phyloP scores from a whole-genome alignment of 2,329 filamentous ascomycete species.

The Hypomyces rosellus region DNA sequence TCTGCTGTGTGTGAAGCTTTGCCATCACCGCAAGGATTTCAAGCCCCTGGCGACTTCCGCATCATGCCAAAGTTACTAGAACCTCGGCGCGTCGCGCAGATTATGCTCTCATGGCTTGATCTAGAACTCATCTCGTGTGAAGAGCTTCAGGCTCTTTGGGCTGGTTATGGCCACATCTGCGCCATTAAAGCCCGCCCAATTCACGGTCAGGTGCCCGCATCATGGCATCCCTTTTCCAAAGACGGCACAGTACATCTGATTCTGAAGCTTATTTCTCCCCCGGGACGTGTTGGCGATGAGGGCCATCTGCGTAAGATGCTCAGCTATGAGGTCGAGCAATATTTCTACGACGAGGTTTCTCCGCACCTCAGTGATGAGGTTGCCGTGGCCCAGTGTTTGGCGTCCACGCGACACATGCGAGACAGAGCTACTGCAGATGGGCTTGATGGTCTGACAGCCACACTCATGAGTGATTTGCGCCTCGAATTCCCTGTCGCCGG shows the following conservation, averaged over 20 bases:
- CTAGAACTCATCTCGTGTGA: slow-evolving; percentile 34
- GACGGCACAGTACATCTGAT: slow-evolving; percentile 36
- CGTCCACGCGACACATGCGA: slow-evolving; percentile 31
- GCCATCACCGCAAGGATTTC: no score
- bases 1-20: no score
- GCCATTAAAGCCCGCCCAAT: slow-evolving; percentile 39
- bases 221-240: slow-evolving; percentile 8
- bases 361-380: slow-evolving; percentile 38
- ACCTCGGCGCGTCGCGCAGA: slow-evolving; percentile 30
- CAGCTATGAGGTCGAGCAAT: slow-evolving; percentile 61
- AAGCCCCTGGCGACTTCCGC: no score
- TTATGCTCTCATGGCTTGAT: slow-evolving; percentile 33
- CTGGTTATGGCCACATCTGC: slow-evolving; percentile 51
- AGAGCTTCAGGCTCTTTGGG: slow-evolving; percentile 42
- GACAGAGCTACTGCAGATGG: slow-evolving; percentile 21
- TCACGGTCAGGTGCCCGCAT: slow-evolving; percentile 14
- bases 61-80: slow-evolving; percentile 6
- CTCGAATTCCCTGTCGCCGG: slow-evolving; percentile 48
- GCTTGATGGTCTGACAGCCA: slow-evolving; percentile 41
- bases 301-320: slow-evolving; percentile 60
- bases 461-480: slow-evolving; percentile 51
- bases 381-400: slow-evolving; percentile 45
- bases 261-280: slow-evolving; percentile 54
- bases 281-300: slow-evolving; percentile 43
- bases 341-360: slow-evolving; percentile 55